These are phyloP conservation scores for Solanum rostratum DNA, from an alignment of 257 asterid species.

Conservation along the genomic window DNA sequence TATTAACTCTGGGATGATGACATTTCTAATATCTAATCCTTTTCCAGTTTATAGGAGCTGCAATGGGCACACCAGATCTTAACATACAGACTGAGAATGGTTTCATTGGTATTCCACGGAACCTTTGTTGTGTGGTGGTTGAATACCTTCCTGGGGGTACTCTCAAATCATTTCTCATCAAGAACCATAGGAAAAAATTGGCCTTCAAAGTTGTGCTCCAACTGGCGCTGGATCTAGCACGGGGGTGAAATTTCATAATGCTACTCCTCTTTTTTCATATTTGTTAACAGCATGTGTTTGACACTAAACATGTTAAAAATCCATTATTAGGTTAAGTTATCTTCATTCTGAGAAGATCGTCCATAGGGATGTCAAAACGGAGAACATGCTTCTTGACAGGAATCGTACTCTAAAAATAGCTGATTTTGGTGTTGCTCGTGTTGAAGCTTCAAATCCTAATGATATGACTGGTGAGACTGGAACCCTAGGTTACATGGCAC, in stretches of 20 bases:
- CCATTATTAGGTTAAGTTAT: slow-evolving; percentile 45
- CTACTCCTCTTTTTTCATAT: not conserved
- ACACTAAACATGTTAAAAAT: not conserved
- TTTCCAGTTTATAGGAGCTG: slow-evolving; percentile 73
- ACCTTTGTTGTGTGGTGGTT: slow-evolving; percentile 62
- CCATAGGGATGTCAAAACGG: slow-evolving; percentile 85
- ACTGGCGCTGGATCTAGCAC: slow-evolving; percentile 66
- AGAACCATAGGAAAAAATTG: slow-evolving; percentile 55
- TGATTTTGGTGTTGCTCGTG: slow-evolving; percentile 94
- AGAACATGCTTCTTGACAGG: slow-evolving; percentile 81
- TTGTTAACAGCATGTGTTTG: not conserved
- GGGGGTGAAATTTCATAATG: slow-evolving; percentile 42
- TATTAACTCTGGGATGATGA: not conserved
- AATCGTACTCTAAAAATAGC: slow-evolving; percentile 61
- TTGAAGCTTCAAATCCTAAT: slow-evolving; percentile 79
- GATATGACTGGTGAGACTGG: slow-evolving; percentile 98
- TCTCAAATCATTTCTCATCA: slow-evolving; percentile 63
- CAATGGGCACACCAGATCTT: slow-evolving; percentile 51
- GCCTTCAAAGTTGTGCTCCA: slow-evolving; percentile 77
- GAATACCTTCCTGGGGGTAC: slow-evolving; percentile 81
- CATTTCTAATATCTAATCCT: not conserved
- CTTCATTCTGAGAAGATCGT: slow-evolving; percentile 75
- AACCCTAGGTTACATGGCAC: slow-evolving; percentile 95
- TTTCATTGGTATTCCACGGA: slow-evolving; percentile 45
- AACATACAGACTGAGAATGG: slow-evolving; percentile 54